Evolutionary conservation across 306 rosid genomes (phyloP), one percentile per base, ranked within the genome.

Genomic region (Fragaria ananassa): DNA sequence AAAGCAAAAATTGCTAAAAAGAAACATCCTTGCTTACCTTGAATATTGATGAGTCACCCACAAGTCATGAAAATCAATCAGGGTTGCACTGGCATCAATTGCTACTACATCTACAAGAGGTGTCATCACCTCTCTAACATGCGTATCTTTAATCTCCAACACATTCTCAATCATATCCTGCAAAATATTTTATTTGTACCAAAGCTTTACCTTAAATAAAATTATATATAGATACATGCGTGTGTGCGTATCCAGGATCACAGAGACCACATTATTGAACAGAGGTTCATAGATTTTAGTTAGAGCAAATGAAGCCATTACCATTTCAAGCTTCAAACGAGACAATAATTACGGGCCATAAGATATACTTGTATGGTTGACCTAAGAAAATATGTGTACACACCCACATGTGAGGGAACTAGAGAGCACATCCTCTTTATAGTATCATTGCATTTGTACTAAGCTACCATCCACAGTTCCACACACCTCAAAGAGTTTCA

Each of bases 131-230:
- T 96, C 99, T 85, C 98, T 85, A 54, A 96, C 99, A 80, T 89
- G 92, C 6, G 98, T 96, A 82, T 91, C 99, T 84, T 96, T 96
- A 80, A 96, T 96, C 85, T 96, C 99, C 83, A 96, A 83, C 56
- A 96, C 99, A 81, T 96, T 96, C 80, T 96, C 99, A 57, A 96
- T 96, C 99, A 96, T 96, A 84, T 96, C 99, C 99, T 96, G 79
- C 73, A 71, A 77, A 70, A 71, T 74, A 66, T 65, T 47, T 54
- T 45, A 10, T 54, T 53, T 80, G 71, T 72, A 62, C 56, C 44
- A 68, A 42, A 60, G 10, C 25, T 70, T 71, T 10, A 29, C 66
- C 31, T 54, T 70, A 64, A 5, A 29, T n/a, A 63, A 56, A 51
- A 50, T 11, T 10, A 25, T 21, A 8, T 18, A 7, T 19, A 19